Evolutionary conservation across 805 yeast genomes (phyloP), one percentile per base, ranked within the genome.

Genomic region (Yarrowia sp.): DNA sequence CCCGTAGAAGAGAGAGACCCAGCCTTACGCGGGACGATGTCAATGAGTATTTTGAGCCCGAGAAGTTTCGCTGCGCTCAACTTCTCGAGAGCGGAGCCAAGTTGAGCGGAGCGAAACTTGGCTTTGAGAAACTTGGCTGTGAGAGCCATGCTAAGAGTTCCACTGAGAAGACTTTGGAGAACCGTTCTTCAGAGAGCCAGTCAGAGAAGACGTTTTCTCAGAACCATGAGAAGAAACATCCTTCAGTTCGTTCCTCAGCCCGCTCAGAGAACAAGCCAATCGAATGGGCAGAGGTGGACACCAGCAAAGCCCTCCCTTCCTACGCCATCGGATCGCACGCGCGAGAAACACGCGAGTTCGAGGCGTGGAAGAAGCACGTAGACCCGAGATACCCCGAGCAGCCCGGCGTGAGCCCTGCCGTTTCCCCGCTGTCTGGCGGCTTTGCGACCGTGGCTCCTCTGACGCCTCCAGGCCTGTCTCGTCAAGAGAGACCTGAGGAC

Each of bases 1-100:
- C 59, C 38, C 61, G 61, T 47, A 60, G 58, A 47, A 19, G 36
- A 29, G 53, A 46, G 13, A 22, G 29, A 39, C 44, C 44, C 44
- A 39, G 44, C 44, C 44, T 39, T 39, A 39, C 44, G 44, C 44
- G 44, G 44, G 44, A 39, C 14, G 44, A 39, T 22, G 44, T 29
- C 29, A 31, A 31, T 46, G 29, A 36, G 36, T 33, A 47, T 47
- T 31, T 47, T 7, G 56, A 31, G 47, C 47, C 31, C 3, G 32
- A 24, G 13, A 4, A 9, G 31, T n/a, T n/a, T n/a, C n/a, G n/a
- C n/a, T n/a, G n/a, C n/a, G n/a, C n/a, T n/a, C n/a, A n/a, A n/a
- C n/a, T n/a, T n/a, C n/a, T n/a, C n/a, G n/a, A n/a, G n/a, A n/a
- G n/a, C n/a, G n/a, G n/a, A n/a, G n/a, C n/a, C n/a, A n/a, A n/a